phyloP scores from a whole-genome alignment of 2,329 filamentous ascomycete genomes.

The Epichloe brachyelytri region DNA sequence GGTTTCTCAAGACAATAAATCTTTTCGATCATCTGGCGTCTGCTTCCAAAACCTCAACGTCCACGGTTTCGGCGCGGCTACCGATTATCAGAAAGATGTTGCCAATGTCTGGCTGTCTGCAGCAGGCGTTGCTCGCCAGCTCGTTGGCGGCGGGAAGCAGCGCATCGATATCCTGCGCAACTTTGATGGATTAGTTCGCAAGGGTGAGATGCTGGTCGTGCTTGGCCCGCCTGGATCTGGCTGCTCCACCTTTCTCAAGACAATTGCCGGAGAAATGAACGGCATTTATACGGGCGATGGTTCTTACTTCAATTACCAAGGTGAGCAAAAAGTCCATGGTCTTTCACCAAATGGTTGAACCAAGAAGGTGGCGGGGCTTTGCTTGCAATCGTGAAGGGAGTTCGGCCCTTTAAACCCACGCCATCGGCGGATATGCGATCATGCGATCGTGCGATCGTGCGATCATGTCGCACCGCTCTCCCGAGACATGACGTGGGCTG shows the following conservation, averaged over 20 bases:
- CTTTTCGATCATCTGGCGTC: slow-evolving; percentile 49
- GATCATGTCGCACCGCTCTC: not conserved
- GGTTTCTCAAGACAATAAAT: slow-evolving; percentile 36
- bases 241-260: slow-evolving; percentile 77
- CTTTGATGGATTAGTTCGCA: slow-evolving; percentile 55
- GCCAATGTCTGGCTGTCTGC: slow-evolving; percentile 45
- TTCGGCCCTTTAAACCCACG: not conserved
- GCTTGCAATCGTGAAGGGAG: slow-evolving; percentile 1
- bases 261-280: slow-evolving; percentile 70
- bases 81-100: slow-evolving; percentile 59
- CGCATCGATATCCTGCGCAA: slow-evolving; percentile 56
- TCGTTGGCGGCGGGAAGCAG: slow-evolving; percentile 38
- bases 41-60: slow-evolving; percentile 56
- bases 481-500: not conserved
- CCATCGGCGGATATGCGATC: slow-evolving; percentile 1
- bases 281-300: slow-evolving; percentile 60
- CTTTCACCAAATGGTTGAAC: not conserved
- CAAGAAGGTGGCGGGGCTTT: not conserved
- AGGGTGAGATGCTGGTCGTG: slow-evolving; percentile 65
- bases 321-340: slow-evolving; percentile 21
- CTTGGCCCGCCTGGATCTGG: slow-evolving; percentile 60
- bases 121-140: slow-evolving; percentile 28
- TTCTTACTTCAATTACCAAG: slow-evolving; percentile 74
- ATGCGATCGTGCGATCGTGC: not conserved
- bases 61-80: slow-evolving; percentile 52